phyloP scores from a whole-genome alignment of 306 rosid species.

The Sesbania bispinosa region DNA sequence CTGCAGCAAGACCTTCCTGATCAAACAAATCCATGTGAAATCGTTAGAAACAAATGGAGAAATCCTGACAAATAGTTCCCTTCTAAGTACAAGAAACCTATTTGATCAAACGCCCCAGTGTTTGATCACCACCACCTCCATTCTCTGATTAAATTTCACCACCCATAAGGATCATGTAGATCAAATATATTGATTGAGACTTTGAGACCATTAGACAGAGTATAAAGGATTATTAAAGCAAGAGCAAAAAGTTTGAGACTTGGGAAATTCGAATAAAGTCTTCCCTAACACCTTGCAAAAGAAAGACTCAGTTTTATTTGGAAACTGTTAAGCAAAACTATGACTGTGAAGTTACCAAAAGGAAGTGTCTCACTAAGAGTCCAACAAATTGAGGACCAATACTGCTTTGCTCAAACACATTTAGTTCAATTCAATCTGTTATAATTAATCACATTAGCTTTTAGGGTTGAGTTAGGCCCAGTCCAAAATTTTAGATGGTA shows the following conservation, averaged over 20 bases:
- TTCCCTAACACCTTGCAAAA: not conserved
- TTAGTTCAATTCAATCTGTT: conserved; percentile 7
- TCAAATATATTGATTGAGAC: not conserved
- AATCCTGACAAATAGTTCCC: conserved; percentile 7
- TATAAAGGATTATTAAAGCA: not conserved
- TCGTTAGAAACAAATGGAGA: conserved; percentile 22
- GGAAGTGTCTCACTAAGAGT: not conserved
- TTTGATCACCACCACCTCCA: conserved; percentile 13
- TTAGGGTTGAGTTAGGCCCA: no score
- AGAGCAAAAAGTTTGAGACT: not conserved
- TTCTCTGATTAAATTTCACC: conserved; percentile 2
- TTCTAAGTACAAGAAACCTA: not conserved
- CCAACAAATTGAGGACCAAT: not conserved
- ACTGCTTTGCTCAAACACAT: not conserved
- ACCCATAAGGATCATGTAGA: conserved; percentile 7
- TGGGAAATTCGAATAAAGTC: not conserved
- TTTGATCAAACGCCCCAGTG: not conserved
- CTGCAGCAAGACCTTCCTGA: conserved; percentile 96
- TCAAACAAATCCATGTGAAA: conserved; percentile 35
- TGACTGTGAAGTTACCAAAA: not conserved
- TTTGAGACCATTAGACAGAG: not conserved
- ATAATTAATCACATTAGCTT: no score
- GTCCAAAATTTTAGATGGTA: no score
- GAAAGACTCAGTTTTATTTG: not conserved
- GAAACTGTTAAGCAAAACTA: not conserved